Base-by-base conservation (phyloP, 768 basidiomycete species). In the Suillus plorans region DNA sequence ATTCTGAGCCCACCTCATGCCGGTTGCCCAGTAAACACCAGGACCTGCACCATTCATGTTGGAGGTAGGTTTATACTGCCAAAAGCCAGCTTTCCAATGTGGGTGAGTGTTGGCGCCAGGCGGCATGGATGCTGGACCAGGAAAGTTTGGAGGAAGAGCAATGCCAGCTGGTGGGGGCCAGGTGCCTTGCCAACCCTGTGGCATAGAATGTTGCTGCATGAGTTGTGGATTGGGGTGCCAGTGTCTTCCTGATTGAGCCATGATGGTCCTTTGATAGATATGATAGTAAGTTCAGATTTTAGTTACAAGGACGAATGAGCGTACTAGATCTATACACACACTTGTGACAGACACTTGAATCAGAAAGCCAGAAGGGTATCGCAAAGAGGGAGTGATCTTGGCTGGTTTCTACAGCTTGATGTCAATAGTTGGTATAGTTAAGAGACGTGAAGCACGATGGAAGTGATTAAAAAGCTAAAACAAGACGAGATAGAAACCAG, bases 41-140 rank as follows among this genome's bases (percentile, higher is more conserved):
- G n/a, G n/a, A n/a, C n/a, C n/a, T n/a, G n/a, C n/a, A n/a, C n/a
- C n/a, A n/a, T n/a, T n/a, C n/a, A n/a, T n/a, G n/a, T n/a, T n/a
- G n/a, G n/a, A n/a, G n/a, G n/a, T n/a, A n/a, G n/a, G n/a, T n/a
- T n/a, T n/a, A n/a, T n/a, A n/a, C n/a, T n/a, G n/a, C n/a, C n/a
- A n/a, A n/a, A n/a, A n/a, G n/a, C n/a, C n/a, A n/a, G n/a, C n/a
- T n/a, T n/a, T n/a, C n/a, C n/a, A n/a, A n/a, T n/a, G n/a, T n/a
- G n/a, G n/a, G n/a, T n/a, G n/a, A n/a, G n/a, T n/a, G n/a, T n/a
- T n/a, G n/a, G n/a, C n/a, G n/a, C n/a, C n/a, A n/a, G n/a, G n/a
- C n/a, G n/a, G 87, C 18, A 81, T 78, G 20, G 88, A 88, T n/a
- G 89, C 86, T 10, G 85, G 82, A 5, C 76, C 78, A 44, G 79